Conservation (phyloP, 192 early-diverging fungal species). For the Coemansia aciculifera region DNA sequence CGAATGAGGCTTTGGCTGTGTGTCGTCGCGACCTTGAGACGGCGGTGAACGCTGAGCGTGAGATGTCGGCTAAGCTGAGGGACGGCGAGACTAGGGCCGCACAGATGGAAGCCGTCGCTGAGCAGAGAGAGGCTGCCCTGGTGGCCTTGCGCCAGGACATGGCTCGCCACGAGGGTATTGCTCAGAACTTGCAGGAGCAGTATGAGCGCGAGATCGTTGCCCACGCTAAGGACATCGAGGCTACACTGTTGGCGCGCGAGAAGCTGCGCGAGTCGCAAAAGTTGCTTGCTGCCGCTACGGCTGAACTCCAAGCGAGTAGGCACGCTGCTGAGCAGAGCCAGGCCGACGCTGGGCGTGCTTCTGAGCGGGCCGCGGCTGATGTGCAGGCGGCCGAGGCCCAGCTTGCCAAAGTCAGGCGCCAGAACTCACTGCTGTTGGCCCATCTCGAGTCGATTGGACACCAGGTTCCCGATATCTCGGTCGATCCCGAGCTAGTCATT, state of each 20-base stretch:
- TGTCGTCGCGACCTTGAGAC: conserved; percentile 26
- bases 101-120: conserved; percentile 21
- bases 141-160: conserved; percentile 56
- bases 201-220: conserved; percentile 69
- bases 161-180: conserved; percentile 50
- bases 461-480: conserved; percentile 37
- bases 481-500: conserved; percentile 38
- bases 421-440: conserved; percentile 73
- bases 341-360: conserved; percentile 24
- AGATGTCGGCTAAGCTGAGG: conserved; percentile 42
- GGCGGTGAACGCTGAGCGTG: conserved; percentile 50
- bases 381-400: conserved; percentile 54
- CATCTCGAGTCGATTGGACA: conserved; percentile 68
- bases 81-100: conserved; percentile 32
- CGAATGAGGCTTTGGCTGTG: conserved; percentile 28
- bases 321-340: conserved; percentile 23
- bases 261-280: conserved; percentile 36
- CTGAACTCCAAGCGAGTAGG: conserved; percentile 24
- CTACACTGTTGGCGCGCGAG: conserved; percentile 48
- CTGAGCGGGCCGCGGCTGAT: conserved; percentile 15
- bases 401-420: conserved; percentile 59
- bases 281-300: conserved; percentile 16
- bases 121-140: conserved; percentile 26
- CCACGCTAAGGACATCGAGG: conserved; percentile 62
- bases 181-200: conserved; percentile 62